Evolutionary conservation across 768 basidiomycete species (phyloP), one percentile per base, ranked within the genome.

Genomic region (Suillus hirtellus): DNA sequence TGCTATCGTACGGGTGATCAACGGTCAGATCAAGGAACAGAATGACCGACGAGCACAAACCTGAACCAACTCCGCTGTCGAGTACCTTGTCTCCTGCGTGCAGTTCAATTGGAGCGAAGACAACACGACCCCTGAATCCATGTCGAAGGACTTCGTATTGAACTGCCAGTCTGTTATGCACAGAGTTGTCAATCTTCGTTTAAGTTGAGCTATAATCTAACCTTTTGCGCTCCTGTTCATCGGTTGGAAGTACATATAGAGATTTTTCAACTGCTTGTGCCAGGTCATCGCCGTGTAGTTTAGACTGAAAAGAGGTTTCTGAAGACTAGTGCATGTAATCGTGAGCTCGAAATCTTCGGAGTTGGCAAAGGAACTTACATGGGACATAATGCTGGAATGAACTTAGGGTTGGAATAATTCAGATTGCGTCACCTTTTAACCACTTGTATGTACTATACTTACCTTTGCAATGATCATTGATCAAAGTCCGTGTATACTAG

Each of bases 151-250:
- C 21, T n/a, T 50, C 42, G 27, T 73, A 65, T 40, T 73, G 72
- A 35, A 61, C 38, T 12, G 35, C 47, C 64, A 21, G 1, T 40
- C 60, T 61, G 68, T 66, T 53, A 65, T 65, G 17, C 3, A 17
- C 12, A 9, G n/a, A 53, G 35, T 31, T 11, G 11, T 55, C 19
- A 38, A 37, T 37, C 12, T 27, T 21, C 21, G 38, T 60, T 24
- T 10, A 11, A 21, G 43, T 11, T 7, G 15, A 4, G 3, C 21
- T 24, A 1, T 24, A 15, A 4, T 35, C 24, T 42, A 53, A 72
- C 71, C 69, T 73, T 49, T 68, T 52, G 17, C 69, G 65, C 50
- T 74, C 72, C 52, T 69, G 64, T 15, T 73, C 71, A 4, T 73
- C 71, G 5, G 67, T 69, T 21, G 72, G 73, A 2, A 73, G 64